Evolutionary conservation across 2,329 filamentous ascomycete genomes (phyloP), one percentile per base, ranked within the genome.

Genomic region (Leptographium galeiforme): DNA sequence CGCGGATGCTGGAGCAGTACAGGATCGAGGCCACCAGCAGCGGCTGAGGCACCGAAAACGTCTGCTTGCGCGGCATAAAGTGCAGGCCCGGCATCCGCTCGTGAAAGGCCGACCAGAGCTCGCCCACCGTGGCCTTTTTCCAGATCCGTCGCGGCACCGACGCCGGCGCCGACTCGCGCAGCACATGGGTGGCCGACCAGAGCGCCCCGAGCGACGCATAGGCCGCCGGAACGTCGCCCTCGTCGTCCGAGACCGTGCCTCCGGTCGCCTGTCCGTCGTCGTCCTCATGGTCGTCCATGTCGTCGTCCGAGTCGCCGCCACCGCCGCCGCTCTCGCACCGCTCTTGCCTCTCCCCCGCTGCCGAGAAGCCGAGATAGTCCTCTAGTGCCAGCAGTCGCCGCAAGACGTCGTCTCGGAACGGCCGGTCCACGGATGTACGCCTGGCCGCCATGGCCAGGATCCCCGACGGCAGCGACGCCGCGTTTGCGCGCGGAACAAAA

Each of bases 11-110:
- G 16, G 55, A 72, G 61, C 63, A 71, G 59, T 72, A 72, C 0
- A 74, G 63, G 52, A 73, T 72, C 0, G 71, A 66, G 4, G 70
- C 70, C 7, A 73, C 60, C 11, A 73, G 62, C 1, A 73, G 61
- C 1, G 71, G 71, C 14, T 64, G 66, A 0, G 71, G 71, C 0
- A 65, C 64, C 0, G 70, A 72, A 34, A 72, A 72, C 0, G 62
- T 68, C 57, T 70, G 67, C 36, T 68, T 71, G 19, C 63, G 66
- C 0, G 71, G 70, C 12, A 73, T 63, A 50, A 73, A 73, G 55
- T 73, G 71, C 4, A 74, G 58, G 1, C 69, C 68, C 0, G 68
- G 70, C 65, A 72, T 71, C 38, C 65, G 68, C 36, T 70, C 67
- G 53, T 73, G 67, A 50, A 73, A 73, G 18, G 53, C 48, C 30